Conservation (phyloP, 2,329 filamentous ascomycete genomes). For the Fusarium clavum region DNA sequence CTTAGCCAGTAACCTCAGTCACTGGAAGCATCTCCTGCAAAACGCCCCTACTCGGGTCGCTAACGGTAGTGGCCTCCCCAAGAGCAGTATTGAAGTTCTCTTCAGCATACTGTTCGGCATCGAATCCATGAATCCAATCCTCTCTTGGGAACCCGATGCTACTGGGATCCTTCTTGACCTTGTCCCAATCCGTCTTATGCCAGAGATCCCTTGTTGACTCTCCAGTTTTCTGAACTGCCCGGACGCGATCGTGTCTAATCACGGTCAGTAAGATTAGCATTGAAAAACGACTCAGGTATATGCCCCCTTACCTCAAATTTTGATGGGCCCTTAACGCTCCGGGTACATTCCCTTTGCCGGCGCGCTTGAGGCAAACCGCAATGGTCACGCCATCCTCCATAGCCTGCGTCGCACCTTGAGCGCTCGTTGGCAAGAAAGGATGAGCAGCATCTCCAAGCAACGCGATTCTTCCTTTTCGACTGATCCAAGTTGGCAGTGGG, state of each 20-base stretch:
- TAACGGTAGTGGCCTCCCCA: background rate
- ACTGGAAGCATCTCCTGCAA: background rate
- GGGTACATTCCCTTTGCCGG: conserved; percentile 21
- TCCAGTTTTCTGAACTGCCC: conserved; percentile 38
- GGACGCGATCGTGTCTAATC: conserved; percentile 36
- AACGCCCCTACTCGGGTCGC: background rate
- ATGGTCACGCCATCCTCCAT: conserved; percentile 35
- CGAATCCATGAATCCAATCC: conserved; percentile 41
- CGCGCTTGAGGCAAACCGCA: conserved; percentile 24
- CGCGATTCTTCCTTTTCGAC: background rate
- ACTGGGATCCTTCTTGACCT: conserved; percentile 27
- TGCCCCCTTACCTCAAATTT: conserved; percentile 12
- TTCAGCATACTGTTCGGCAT: conserved; percentile 36
- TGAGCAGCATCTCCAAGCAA: conserved; percentile 39
- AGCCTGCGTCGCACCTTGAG: conserved; percentile 36
- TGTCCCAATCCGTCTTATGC: conserved; percentile 40
- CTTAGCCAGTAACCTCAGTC: background rate
- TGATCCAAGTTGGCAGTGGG: conserved; percentile 32
- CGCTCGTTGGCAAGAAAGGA: conserved; percentile 34
- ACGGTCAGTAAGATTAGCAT: rapidly evolving
- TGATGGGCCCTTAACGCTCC: conserved; percentile 32
- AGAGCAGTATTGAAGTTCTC: conserved; percentile 30
- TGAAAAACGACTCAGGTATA: rapidly evolving
- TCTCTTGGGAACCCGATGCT: conserved; percentile 35
- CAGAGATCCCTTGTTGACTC: conserved; percentile 39